Percentiles rank a stretch among this genome's conserved stretches.
Evolutionary conservation across 2,329 filamentous ascomycete genomes (phyloP).

Genomic region (Hymenoscyphus fructigenus): DNA sequence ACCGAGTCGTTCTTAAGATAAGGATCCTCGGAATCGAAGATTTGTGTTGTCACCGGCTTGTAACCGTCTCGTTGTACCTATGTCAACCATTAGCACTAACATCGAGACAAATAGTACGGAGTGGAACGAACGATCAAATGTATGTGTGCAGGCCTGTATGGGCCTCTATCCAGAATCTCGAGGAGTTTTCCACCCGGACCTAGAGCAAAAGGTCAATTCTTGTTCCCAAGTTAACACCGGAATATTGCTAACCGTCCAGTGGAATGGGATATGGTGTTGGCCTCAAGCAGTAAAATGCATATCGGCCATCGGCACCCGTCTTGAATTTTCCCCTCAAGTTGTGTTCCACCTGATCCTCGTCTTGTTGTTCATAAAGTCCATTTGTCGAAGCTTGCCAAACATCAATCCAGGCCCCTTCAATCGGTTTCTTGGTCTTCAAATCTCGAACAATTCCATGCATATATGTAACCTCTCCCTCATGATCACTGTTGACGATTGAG

Average conservation of each 20-base stretch:
- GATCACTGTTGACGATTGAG: conserved; percentile 52
- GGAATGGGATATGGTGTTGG: conserved; percentile 43
- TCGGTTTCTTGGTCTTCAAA: conserved; percentile 53
- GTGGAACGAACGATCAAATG: conserved; percentile 52
- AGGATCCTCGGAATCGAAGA: conserved; percentile 68
- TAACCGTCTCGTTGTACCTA: conserved; percentile 42
- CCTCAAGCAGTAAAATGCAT: conserved; percentile 50
- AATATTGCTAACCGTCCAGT: conserved; percentile 30
- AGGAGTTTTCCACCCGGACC: conserved; percentile 59
- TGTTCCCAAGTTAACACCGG: background rate
- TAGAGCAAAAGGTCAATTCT: conserved; percentile 11
- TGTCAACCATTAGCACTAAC: background rate
- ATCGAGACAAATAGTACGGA: background rate
- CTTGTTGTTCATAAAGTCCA: conserved; percentile 59
- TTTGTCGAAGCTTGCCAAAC: conserved; percentile 67
- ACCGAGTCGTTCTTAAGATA: conserved; percentile 57
- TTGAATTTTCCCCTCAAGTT: conserved; percentile 63
- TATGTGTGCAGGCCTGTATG: conserved; percentile 62
- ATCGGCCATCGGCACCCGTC: conserved; percentile 56
- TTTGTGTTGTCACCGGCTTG: conserved; percentile 71
- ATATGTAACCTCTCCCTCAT: conserved; percentile 49
- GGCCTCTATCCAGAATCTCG: conserved; percentile 58
- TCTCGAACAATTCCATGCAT: conserved; percentile 60
- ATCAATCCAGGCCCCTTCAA: conserved; percentile 57
- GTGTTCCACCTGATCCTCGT: conserved; percentile 57